Percentiles rank a stretch among this genome's conserved stretches.
Conservation (phyloP, 208 protist species). For the Crithidia brevicula region DNA sequence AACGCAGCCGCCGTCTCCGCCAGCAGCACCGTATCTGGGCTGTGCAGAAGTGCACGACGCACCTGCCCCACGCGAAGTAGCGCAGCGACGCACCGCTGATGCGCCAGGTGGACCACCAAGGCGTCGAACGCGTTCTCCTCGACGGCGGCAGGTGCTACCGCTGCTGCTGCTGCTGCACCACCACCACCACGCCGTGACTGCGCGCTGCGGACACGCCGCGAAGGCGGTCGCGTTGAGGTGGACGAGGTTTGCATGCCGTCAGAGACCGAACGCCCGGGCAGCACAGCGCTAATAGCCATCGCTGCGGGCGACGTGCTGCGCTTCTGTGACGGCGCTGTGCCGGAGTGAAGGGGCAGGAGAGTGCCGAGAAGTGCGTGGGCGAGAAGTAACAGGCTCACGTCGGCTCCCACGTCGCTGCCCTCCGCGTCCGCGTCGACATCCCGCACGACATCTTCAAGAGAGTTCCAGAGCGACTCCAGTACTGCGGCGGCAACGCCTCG, state of each 20-base stretch:
- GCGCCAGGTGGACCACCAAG: conserved; percentile 13
- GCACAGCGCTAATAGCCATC: neutral
- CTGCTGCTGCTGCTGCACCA: neutral
- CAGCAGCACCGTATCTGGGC: neutral
- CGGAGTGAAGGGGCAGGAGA: neutral
- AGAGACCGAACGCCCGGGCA: neutral
- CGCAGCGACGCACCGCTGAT: conserved; percentile 9
- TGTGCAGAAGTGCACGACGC: neutral
- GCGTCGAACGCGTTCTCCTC: conserved; percentile 12
- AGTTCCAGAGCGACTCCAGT: conserved; percentile 20
- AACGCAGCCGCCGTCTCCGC: conserved; percentile 15
- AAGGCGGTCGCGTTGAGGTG: neutral
- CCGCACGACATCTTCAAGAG: conserved; percentile 22
- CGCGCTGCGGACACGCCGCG: neutral
- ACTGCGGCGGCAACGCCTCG: conserved; percentile 10
- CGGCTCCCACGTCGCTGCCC: neutral
- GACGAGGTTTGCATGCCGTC: neutral
- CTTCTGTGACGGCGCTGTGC: neutral
- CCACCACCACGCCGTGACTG: neutral
- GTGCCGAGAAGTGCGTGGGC: conserved; percentile 17
- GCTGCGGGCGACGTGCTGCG: neutral
- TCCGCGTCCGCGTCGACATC: conserved; percentile 13
- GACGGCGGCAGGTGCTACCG: neutral
- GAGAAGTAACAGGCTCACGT: conserved; percentile 23
- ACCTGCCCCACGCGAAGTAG: neutral